Conservation (phyloP, 257 asterid genomes). For the Plantago ovata region DNA sequence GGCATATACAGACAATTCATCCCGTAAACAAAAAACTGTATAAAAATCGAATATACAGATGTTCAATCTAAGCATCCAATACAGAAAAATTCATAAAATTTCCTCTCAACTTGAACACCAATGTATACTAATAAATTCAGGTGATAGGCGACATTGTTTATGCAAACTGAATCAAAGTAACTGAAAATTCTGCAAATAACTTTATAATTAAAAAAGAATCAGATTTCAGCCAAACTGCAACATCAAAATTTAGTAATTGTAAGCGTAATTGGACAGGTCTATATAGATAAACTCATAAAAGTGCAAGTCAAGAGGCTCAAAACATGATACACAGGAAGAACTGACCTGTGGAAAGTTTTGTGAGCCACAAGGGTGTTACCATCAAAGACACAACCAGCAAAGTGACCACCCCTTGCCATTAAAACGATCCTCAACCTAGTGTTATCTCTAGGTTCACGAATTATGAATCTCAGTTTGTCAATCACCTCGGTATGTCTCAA, state of each 20-base stretch:
- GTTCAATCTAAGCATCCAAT: neutral
- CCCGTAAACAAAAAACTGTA: neutral
- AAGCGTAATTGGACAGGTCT: too few relatives aligned
- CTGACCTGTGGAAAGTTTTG: conserved; percentile 97
- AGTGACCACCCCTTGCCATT: conserved; percentile 93
- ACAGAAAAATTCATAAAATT: neutral
- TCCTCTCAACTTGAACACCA: neutral
- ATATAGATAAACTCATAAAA: too few relatives aligned
- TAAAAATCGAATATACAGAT: too few relatives aligned
- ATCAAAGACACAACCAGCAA: conserved; percentile 96
- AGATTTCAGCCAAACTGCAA: too few relatives aligned
- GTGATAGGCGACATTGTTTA: neutral
- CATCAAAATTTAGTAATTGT: too few relatives aligned
- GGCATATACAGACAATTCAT: conserved; percentile 4
- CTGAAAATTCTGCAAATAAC: too few relatives aligned
- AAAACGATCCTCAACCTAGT: conserved; percentile 69
- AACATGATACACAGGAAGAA: conserved; percentile 14
- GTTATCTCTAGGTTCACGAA: conserved; percentile 72
- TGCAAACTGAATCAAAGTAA: too few relatives aligned
- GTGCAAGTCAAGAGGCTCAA: too few relatives aligned
- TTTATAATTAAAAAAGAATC: too few relatives aligned
- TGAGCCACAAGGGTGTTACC: conserved; percentile 78
- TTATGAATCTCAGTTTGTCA: conserved; percentile 55
- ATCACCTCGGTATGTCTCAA: conserved; percentile 53
- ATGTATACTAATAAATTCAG: neutral